Evolutionary conservation across 1,284 basidiomycete genomes (phyloP).

Genomic region (Papiliotrema laurentii): DNA sequence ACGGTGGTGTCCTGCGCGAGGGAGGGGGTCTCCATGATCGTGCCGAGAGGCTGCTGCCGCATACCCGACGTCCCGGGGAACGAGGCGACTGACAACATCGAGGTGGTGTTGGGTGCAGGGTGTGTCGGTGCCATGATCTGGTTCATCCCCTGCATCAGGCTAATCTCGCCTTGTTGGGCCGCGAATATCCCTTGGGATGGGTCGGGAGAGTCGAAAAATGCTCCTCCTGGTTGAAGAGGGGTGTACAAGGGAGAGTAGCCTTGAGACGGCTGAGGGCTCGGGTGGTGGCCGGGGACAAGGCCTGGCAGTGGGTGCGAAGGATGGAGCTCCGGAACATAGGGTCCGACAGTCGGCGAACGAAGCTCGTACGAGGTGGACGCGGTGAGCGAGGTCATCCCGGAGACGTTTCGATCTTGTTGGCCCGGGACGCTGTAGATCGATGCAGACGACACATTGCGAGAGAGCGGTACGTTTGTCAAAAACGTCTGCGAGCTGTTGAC

Average conservation of each 20-base stretch:
- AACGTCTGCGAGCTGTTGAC: not conserved
- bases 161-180: slow-evolving; percentile 12
- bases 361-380: slow-evolving; percentile 5
- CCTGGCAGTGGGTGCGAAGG: slow-evolving; percentile 16
- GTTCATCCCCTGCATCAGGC: slow-evolving; percentile 3
- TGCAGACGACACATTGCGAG: not conserved
- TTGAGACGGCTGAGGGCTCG: slow-evolving; percentile 6
- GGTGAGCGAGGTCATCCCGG: not conserved
- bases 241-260: slow-evolving; percentile 16
- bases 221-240: slow-evolving; percentile 9
- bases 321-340: slow-evolving; percentile 3
- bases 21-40: slow-evolving; percentile 16
- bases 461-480: not conserved
- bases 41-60: slow-evolving; percentile 13
- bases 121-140: slow-evolving; percentile 12
- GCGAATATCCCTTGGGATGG: slow-evolving; percentile 12
- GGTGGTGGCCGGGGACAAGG: slow-evolving; percentile 4
- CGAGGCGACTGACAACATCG: slow-evolving; percentile 17
- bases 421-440: not conserved
- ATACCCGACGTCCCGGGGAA: slow-evolving; percentile 12
- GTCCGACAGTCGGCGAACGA: not conserved
- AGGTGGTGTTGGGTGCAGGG: slow-evolving; percentile 14
- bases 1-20: slow-evolving; percentile 14
- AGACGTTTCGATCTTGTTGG: slow-evolving; percentile 2
- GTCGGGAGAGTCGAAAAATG: slow-evolving; percentile 16